A percentile compares a stretch with the other conserved stretches of the same genome.
These are phyloP conservation scores for Rhodamnia argentea DNA, from an alignment of 345 rosid genomes.

Conservation along the genomic window DNA sequence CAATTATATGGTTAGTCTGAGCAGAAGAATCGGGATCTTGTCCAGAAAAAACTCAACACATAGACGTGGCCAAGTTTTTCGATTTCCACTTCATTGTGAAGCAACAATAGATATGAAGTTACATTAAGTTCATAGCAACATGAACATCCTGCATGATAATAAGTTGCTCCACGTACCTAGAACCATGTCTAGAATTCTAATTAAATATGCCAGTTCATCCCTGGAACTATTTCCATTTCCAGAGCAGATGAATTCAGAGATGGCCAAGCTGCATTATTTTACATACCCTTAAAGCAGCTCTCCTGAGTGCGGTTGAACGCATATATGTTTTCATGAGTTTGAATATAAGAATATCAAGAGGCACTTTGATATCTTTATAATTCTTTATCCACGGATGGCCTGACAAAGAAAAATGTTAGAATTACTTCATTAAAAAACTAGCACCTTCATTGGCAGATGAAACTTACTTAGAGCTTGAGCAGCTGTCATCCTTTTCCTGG, in stretches of 20 bases:
- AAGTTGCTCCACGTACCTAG: not conserved
- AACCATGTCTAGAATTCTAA: not conserved
- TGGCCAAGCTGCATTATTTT: not conserved
- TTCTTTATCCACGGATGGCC: slow-evolving; percentile 93
- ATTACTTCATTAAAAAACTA: slow-evolving; percentile 1
- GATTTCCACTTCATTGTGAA: not conserved
- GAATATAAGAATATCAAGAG: slow-evolving; percentile 65
- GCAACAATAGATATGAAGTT: not conserved
- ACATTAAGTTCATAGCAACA: not conserved
- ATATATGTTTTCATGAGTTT: slow-evolving; percentile 75
- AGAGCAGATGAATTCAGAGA: not conserved
- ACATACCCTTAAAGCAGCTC: slow-evolving; percentile 88
- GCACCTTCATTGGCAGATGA: not conserved
- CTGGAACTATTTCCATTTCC: not conserved
- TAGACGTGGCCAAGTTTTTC: not conserved
- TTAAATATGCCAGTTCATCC: not conserved
- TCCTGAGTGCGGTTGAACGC: slow-evolving; percentile 88
- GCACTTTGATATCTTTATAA: slow-evolving; percentile 42
- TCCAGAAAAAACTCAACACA: not conserved
- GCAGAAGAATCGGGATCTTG: not conserved
- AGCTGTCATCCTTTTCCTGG: slow-evolving; percentile 92
- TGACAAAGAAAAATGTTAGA: slow-evolving; percentile 13
- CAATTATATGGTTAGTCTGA: not conserved
- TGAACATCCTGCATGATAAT: not conserved
- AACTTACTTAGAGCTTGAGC: slow-evolving; percentile 89